Percentiles rank a stretch among this genome's conserved stretches.
Evolutionary conservation across 768 basidiomycete species (phyloP).

Genomic region (Suillus clintonianus): DNA sequence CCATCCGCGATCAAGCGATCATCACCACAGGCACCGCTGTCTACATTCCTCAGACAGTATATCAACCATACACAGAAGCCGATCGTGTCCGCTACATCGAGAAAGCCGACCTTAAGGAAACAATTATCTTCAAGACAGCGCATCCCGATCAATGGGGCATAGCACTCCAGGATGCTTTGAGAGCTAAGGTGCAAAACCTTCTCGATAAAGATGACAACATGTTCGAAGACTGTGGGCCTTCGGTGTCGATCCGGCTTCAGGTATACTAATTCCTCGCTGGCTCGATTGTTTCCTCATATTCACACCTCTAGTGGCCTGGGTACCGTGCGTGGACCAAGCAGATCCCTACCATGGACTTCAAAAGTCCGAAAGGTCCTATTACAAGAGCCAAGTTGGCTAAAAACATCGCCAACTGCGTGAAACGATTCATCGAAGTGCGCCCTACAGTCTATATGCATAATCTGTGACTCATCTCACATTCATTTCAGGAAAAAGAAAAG

Average conservation of each 20-base stretch:
- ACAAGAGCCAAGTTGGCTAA: slow-evolving; percentile 76
- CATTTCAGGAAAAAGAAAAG: slow-evolving; percentile 46
- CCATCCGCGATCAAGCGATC: slow-evolving; percentile 5
- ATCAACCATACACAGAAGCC: slow-evolving; percentile 75
- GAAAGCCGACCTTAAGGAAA: slow-evolving; percentile 61
- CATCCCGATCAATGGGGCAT: slow-evolving; percentile 62
- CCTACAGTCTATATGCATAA: not conserved
- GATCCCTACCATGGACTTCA: slow-evolving; percentile 80
- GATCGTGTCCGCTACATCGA: slow-evolving; percentile 78
- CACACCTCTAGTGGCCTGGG: slow-evolving; percentile 67
- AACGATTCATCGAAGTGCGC: slow-evolving; percentile 64
- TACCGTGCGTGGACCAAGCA: slow-evolving; percentile 79
- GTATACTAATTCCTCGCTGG: slow-evolving; percentile 36
- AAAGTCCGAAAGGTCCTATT: slow-evolving; percentile 75
- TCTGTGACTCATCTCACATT: slow-evolving; percentile 10
- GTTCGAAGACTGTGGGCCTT: slow-evolving; percentile 73
- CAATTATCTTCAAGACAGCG: slow-evolving; percentile 63
- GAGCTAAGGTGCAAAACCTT: slow-evolving; percentile 57
- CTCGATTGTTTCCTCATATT: not conserved
- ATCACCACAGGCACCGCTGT: slow-evolving; percentile 37
- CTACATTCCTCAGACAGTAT: slow-evolving; percentile 73
- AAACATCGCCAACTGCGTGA: slow-evolving; percentile 75
- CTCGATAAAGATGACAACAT: slow-evolving; percentile 62
- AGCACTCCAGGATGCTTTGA: slow-evolving; percentile 62
- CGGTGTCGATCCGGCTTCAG: slow-evolving; percentile 78